phyloP scores from a whole-genome alignment of 352 stramenopile species.

The Globisporangium paddicum region DNA sequence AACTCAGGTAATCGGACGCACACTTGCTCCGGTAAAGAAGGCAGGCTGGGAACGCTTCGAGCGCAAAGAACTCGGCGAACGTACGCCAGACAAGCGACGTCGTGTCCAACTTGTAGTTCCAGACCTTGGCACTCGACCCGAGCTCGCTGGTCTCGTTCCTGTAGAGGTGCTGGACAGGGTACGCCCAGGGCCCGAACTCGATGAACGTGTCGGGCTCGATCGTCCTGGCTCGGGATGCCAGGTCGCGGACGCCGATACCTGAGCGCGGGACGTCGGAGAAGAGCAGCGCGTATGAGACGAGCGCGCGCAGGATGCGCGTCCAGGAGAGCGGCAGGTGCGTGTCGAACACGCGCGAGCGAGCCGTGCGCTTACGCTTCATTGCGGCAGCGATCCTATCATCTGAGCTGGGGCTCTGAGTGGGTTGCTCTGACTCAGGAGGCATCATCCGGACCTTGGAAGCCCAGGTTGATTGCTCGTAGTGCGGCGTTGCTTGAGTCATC shows the following conservation, averaged over 20 bases:
- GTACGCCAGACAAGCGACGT: conserved; percentile 6
- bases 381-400: not conserved
- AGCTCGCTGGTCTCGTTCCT: not conserved
- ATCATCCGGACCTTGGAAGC: not conserved
- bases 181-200: not conserved
- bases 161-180: not conserved
- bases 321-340: not conserved
- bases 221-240: not conserved
- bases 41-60: conserved; percentile 5
- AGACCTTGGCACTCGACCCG: not conserved
- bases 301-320: not conserved
- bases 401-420: not conserved
- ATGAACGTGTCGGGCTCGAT: conserved; percentile 1
- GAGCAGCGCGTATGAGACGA: conserved; percentile 7
- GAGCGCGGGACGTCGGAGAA: conserved; percentile 1
- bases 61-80: not conserved
- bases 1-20: too few species aligned
- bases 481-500: too few species aligned
- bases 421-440: too few species aligned
- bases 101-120: conserved; percentile 14
- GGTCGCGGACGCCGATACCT: not conserved
- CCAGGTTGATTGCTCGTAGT: not conserved
- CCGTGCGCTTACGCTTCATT: conserved; percentile 1
- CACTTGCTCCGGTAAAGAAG: conserved; percentile 5
- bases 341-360: not conserved